Conservation (phyloP, 2,329 filamentous ascomycete species). For the Aspergillus pseudonomiae region DNA sequence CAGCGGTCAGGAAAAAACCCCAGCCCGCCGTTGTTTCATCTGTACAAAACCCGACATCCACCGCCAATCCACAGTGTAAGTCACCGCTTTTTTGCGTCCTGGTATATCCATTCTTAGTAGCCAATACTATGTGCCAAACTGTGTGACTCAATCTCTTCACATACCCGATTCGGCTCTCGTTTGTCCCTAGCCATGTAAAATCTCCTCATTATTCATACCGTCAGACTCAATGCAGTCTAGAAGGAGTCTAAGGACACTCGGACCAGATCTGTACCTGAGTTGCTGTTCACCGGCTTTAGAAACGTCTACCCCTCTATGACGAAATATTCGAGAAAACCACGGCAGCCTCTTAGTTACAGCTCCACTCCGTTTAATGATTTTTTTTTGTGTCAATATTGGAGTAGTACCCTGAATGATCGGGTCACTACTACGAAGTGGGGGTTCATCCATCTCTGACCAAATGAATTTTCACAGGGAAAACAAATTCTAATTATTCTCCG, state of each 20-base stretch:
- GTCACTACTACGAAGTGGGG: background rate
- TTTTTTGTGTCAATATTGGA: background rate
- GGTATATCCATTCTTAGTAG: slow-evolving; percentile 2
- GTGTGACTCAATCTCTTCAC: background rate
- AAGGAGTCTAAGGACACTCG: background rate
- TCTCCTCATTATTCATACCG: slow-evolving; percentile 1
- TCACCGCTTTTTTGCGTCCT: slow-evolving; percentile 2
- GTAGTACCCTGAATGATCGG: background rate
- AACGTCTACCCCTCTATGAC: slow-evolving; percentile 1
- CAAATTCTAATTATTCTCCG: background rate
- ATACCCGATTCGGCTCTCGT: background rate
- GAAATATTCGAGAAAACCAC: background rate
- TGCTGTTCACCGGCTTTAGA: slow-evolving; percentile 1
- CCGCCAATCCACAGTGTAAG: background rate
- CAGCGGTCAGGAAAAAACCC: background rate
- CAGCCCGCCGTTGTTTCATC: slow-evolving; percentile 5
- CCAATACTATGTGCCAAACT: background rate
- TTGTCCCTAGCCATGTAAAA: background rate
- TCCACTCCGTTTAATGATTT: background rate
- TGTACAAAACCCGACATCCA: background rate
- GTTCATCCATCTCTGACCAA: background rate
- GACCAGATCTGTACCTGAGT: background rate
- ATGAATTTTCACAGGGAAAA: too few species aligned
- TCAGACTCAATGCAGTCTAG: background rate
- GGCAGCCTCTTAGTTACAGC: background rate